Percentiles rank a stretch among this genome's conserved stretches.
Evolutionary conservation across 257 asterid genomes (phyloP).

Genomic region (Oldenlandia corymbosa): DNA sequence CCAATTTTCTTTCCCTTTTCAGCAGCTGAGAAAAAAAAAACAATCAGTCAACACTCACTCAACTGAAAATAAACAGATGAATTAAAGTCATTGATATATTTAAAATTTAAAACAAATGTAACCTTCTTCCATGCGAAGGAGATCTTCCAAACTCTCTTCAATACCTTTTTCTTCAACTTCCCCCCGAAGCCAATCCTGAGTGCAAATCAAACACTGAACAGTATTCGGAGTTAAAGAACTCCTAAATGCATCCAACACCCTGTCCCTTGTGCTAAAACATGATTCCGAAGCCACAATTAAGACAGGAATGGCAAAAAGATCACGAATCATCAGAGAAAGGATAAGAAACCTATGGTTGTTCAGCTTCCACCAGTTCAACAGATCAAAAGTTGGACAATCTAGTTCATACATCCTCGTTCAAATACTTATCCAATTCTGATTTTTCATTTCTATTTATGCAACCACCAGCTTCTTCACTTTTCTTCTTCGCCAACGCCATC

Average conservation of each 20-base stretch:
- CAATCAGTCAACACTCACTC: too few species aligned
- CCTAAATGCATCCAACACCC: not conserved
- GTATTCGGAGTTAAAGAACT: slow-evolving; percentile 1
- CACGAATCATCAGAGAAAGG: not conserved
- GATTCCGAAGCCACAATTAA: slow-evolving; percentile 2
- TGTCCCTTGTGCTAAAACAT: not conserved
- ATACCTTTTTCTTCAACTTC: too few species aligned
- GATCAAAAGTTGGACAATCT: not conserved
- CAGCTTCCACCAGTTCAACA: not conserved
- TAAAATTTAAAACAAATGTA: too few species aligned
- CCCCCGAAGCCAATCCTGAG: not conserved
- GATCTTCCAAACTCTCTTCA: too few species aligned
- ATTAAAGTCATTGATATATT: too few species aligned
- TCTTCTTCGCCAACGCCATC: too few species aligned
- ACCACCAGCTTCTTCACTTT: too few species aligned
- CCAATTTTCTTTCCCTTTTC: too few species aligned
- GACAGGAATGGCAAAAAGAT: not conserved
- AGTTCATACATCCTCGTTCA: not conserved
- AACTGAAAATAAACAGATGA: too few species aligned
- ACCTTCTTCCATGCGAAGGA: too few species aligned
- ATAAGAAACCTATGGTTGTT: not conserved
- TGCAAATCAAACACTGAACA: not conserved
- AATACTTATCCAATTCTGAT: not conserved
- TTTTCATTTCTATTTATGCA: not conserved
- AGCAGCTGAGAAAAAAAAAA: too few species aligned